Conservation (phyloP, 2,329 filamentous ascomycete genomes). For the Fusarium penzigii region DNA sequence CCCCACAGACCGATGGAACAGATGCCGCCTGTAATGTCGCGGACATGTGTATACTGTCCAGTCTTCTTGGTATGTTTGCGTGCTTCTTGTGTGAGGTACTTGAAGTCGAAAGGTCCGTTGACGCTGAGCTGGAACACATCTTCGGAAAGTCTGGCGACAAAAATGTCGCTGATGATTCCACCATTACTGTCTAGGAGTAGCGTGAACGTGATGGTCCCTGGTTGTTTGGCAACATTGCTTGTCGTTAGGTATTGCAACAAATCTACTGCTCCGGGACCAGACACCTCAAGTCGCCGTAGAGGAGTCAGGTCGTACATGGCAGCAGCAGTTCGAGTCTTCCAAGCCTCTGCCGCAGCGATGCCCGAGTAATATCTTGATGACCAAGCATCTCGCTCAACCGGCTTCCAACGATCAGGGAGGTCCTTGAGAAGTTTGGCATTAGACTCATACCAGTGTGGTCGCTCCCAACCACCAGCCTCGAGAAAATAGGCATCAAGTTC, state of each 20-base stretch:
- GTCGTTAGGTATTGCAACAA: conserved; percentile 57
- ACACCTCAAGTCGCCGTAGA: conserved; percentile 57
- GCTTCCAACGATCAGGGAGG: conserved; percentile 55
- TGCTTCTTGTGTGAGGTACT: conserved; percentile 56
- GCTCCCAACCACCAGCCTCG: conserved; percentile 62
- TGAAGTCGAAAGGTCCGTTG: conserved; percentile 55
- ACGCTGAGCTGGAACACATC: conserved; percentile 57
- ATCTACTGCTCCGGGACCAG: conserved; percentile 56
- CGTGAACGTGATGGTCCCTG: conserved; percentile 56
- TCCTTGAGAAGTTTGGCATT: conserved; percentile 53
- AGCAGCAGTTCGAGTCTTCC: conserved; percentile 63
- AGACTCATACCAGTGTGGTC: conserved; percentile 62
- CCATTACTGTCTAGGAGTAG: conserved; percentile 55
- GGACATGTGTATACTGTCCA: conserved; percentile 49
- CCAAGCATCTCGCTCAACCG: conserved; percentile 59
- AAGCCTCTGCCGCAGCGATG: conserved; percentile 60
- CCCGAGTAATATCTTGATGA: conserved; percentile 58
- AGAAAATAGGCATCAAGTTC: conserved; percentile 61
- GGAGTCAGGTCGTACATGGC: conserved; percentile 66
- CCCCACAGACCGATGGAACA: conserved; percentile 66
- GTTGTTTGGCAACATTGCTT: conserved; percentile 46
- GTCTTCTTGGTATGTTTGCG: conserved; percentile 43
- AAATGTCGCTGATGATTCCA: conserved; percentile 58
- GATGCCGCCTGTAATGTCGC: conserved; percentile 60
- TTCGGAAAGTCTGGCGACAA: conserved; percentile 52